Evolutionary conservation across 1,284 basidiomycete species (phyloP).

Genomic region (Peniophora sp.): DNA sequence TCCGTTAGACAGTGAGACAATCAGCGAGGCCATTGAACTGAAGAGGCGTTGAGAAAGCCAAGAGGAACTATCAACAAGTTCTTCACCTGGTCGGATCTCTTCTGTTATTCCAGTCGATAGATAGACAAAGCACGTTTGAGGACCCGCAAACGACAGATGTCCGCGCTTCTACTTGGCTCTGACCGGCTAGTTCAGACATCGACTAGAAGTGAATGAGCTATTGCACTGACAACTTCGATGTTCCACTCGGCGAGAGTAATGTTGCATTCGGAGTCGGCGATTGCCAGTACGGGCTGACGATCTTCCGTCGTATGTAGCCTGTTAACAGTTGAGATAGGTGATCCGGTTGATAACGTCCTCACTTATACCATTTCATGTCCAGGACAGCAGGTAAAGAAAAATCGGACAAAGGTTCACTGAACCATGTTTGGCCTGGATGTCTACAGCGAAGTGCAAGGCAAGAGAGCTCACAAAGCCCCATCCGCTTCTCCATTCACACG

Average conservation of each 20-base stretch:
- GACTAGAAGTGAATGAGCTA: background rate
- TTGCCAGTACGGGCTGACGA: constrained; percentile 44
- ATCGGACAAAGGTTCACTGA: constrained; percentile 37
- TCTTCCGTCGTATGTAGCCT: constrained; percentile 51
- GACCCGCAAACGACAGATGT: constrained; percentile 52
- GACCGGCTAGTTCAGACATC: constrained; percentile 1
- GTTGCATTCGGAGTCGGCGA: constrained; percentile 81
- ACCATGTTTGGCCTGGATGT: background rate
- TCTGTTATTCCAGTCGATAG: constrained; percentile 82
- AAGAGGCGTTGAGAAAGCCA: constrained; percentile 4
- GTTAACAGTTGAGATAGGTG: too few relatives aligned
- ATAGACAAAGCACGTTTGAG: constrained; percentile 66
- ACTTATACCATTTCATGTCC: constrained; percentile 85
- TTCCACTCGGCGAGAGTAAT: constrained; percentile 57
- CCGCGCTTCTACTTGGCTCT: constrained; percentile 38
- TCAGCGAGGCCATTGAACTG: constrained; percentile 48
- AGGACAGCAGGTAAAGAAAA: constrained; percentile 75
- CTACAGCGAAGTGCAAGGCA: background rate
- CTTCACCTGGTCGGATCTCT: constrained; percentile 24
- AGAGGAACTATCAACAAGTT: background rate
- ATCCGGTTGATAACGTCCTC: too few relatives aligned
- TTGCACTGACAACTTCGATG: constrained; percentile 33
- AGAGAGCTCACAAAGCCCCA: constrained; percentile 10
- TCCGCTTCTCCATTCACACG: constrained; percentile 25
- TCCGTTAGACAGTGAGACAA: constrained; percentile 79